A percentile compares a stretch with the other conserved stretches of the same genome.
Conservation (phyloP, 225 moss, liverwort and hornwort genomes). For the Asterella californica region DNA sequence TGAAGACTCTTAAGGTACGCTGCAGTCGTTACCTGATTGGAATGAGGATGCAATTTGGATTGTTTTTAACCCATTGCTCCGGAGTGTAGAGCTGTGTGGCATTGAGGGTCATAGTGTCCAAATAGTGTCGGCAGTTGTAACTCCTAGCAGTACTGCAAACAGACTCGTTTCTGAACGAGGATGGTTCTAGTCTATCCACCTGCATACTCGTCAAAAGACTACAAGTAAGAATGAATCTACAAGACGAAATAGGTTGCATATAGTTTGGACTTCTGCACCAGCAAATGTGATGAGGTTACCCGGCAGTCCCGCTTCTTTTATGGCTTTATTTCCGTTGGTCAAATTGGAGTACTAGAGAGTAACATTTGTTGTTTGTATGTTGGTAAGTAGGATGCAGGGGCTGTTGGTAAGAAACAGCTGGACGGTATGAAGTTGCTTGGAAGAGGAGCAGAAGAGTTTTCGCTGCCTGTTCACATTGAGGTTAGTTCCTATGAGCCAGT, state of each 20-base stretch:
- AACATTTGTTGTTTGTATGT: background rate
- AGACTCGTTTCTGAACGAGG: background rate
- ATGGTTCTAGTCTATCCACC: background rate
- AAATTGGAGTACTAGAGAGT: background rate
- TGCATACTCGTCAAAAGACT: background rate
- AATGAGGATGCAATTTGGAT: background rate
- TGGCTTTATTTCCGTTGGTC: background rate
- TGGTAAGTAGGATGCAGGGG: constrained; percentile 74
- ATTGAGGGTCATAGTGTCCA: background rate
- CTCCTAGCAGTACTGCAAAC: background rate
- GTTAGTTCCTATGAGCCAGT: constrained; percentile 29
- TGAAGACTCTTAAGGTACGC: constrained; percentile 89
- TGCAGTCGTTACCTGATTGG: background rate
- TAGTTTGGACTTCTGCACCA: background rate
- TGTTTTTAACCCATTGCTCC: too few relatives aligned
- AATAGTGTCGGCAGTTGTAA: background rate
- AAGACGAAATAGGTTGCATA: background rate
- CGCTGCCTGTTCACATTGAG: constrained; percentile 82
- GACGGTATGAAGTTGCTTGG: constrained; percentile 94
- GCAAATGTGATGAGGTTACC: background rate
- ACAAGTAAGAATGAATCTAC: background rate
- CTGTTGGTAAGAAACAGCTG: constrained; percentile 80
- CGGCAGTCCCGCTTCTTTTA: background rate
- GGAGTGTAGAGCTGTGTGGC: too few relatives aligned
- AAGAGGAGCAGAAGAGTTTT: constrained; percentile 72